Evolutionary conservation across 2,329 filamentous ascomycete genomes (phyloP).

Genomic region (Hymenoscyphus linearis): DNA sequence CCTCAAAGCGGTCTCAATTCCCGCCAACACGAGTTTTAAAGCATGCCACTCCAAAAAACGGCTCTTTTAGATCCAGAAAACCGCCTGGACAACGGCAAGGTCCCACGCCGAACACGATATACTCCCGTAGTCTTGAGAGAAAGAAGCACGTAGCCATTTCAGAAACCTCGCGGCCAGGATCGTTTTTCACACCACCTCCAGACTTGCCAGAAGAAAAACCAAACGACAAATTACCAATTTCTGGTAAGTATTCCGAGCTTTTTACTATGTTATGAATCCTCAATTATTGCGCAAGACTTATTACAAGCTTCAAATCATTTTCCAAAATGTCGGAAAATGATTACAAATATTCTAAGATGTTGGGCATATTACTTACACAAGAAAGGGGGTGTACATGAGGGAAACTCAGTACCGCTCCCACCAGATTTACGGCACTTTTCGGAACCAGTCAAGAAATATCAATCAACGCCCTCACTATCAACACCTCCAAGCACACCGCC

Average conservation of each 20-base stretch:
- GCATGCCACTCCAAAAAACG: not conserved
- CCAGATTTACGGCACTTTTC: too few species aligned
- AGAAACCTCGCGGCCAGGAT: not conserved
- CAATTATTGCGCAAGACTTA: too few species aligned
- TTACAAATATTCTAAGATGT: too few species aligned
- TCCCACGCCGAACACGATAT: not conserved
- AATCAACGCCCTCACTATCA: not conserved
- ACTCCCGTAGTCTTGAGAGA: too few species aligned
- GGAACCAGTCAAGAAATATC: too few species aligned
- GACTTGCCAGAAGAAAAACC: not conserved
- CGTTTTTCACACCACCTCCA: not conserved
- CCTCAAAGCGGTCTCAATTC: not conserved
- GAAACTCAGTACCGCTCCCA: too few species aligned
- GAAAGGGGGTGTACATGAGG: too few species aligned
- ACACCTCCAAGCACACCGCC: not conserved
- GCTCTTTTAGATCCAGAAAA: not conserved
- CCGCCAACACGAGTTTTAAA: not conserved
- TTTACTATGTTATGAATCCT: too few species aligned
- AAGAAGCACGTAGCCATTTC: too few species aligned
- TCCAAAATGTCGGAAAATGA: too few species aligned
- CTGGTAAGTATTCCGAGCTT: not conserved
- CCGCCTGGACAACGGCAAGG: not conserved
- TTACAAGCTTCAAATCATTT: too few species aligned
- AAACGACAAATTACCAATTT: not conserved
- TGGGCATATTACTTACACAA: too few species aligned